Evolutionary conservation across 2,329 filamentous ascomycete species (phyloP), one percentile per base, ranked within the genome.

Genomic region (Alternaria brassicicola): DNA sequence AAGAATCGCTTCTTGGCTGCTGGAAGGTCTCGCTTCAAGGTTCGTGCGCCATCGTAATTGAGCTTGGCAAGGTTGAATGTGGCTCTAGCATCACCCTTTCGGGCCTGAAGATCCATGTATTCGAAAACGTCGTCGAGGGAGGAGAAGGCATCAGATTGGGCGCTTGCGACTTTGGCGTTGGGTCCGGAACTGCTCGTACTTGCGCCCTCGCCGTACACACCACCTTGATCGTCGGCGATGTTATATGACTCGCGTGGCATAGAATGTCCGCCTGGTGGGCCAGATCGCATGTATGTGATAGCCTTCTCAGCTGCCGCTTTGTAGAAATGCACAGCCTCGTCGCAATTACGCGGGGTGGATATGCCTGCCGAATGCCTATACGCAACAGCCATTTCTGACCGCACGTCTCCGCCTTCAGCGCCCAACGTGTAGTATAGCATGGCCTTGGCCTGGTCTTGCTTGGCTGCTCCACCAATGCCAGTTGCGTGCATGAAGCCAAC

Each of bases 371-470:
- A 88, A 73, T 97, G 88, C 47, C 95, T 88, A 70, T 93, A 96
- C 3, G 89, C 96, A 6, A 96, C 84, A 0, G 93, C 94, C 95
- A 99, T 98, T 78, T 98, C 90, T 6, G 94, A 94, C 54, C 89
- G 86, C 15, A 89, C 90, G 72, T 97, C 88, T 19, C 92, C 94
- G 53, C 87, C 87, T 64, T 93, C 84, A 0, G 95, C 95, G 0
- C 95, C 94, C 74, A 98, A 95, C 0, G 92, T 96, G 76, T 99
- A 94, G 77, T 97, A 98, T 38, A 98, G 82, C 69, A 98, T 83
- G 3, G 95, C 92, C 78, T 92, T 93, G 10, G 93, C 93, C 78
- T 98, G 95, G 70, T 99, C 91, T 41, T 87, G 86, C 73, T 91
- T 86, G 6, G 97, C 91, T 1, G 88, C 89, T 30, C 87, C 87